These are phyloP conservation scores for Pleurotus ostreatus DNA, from an alignment of 768 basidiomycete species.

Conservation along the genomic window DNA sequence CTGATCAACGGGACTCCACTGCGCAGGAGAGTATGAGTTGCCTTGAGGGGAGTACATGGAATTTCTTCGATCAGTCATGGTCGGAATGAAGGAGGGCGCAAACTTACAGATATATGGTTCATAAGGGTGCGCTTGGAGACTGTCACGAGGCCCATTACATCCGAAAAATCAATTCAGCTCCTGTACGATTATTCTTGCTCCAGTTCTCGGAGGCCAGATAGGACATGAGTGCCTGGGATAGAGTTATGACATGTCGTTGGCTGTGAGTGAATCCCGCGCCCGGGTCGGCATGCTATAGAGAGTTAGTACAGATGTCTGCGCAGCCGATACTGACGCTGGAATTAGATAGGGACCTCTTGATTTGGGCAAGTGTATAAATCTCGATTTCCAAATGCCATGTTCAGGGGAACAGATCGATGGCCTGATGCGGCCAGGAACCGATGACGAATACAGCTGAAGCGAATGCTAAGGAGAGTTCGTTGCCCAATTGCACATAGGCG, in stretches of 20 bases:
- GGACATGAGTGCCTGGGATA: constrained; percentile 3
- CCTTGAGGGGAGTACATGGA: constrained; percentile 21
- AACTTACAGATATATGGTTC: constrained; percentile 7
- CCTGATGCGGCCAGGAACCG: constrained; percentile 4
- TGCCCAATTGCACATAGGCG: not conserved
- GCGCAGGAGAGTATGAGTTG: constrained; percentile 23
- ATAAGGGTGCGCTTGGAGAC: constrained; percentile 10
- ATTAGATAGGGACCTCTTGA: not conserved
- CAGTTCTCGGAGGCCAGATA: constrained; percentile 7
- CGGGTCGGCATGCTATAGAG: constrained; percentile 6
- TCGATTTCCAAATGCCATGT: constrained; percentile 4
- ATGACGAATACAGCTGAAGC: constrained; percentile 5
- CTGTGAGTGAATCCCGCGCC: constrained; percentile 7
- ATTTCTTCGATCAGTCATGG: constrained; percentile 13
- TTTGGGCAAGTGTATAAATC: constrained; percentile 8
- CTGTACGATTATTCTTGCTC: constrained; percentile 6
- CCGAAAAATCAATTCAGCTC: constrained; percentile 9
- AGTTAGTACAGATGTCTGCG: constrained; percentile 5
- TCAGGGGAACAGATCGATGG: constrained; percentile 8
- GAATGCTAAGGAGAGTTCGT: not conserved
- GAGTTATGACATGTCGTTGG: constrained; percentile 6
- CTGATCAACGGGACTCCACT: constrained; percentile 31
- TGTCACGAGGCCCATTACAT: constrained; percentile 10
- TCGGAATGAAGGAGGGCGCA: constrained; percentile 1
- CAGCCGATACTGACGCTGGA: constrained; percentile 6